These are phyloP conservation scores for Oryza glaberrima DNA, from an alignment of 176 grass and related monocot species.

Conservation along the genomic window DNA sequence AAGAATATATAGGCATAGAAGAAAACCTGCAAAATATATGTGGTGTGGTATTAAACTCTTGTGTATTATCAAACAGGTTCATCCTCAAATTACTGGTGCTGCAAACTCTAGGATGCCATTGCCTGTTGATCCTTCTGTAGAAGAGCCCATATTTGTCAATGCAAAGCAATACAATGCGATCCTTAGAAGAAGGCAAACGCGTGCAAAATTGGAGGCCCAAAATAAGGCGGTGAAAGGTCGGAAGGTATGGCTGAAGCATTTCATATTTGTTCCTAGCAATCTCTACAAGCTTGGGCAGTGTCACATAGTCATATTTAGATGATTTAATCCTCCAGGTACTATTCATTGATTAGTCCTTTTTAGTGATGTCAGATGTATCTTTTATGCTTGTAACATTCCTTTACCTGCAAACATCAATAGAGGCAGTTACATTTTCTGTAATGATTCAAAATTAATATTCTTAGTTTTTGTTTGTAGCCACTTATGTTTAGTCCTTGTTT, in stretches of 20 bases:
- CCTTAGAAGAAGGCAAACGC: slow-evolving; percentile 79
- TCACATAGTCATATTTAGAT: not conserved
- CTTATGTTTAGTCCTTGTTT: not conserved
- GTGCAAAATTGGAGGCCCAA: slow-evolving; percentile 94
- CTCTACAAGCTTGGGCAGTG: not conserved
- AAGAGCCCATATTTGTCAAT: slow-evolving; percentile 95
- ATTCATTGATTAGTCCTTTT: not conserved
- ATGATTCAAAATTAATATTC: not conserved
- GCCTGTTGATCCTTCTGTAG: slow-evolving; percentile 67
- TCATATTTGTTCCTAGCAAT: slow-evolving; percentile 1
- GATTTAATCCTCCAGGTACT: not conserved
- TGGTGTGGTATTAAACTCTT: not conserved
- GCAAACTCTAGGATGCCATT: slow-evolving; percentile 57
- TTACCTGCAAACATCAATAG: not conserved
- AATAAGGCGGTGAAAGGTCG: slow-evolving; percentile 86
- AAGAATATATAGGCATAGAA: slow-evolving; percentile 1
- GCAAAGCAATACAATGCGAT: slow-evolving; percentile 97
- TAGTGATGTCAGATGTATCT: not conserved
- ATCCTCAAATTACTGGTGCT: slow-evolving; percentile 46
- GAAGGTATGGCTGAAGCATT: slow-evolving; percentile 61
- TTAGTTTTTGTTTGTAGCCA: not conserved
- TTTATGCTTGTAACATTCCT: not conserved
- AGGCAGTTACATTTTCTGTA: not conserved
- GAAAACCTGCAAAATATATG: not conserved
- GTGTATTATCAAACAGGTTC: slow-evolving; percentile 49